Conservation (phyloP, 192 early-diverging fungal genomes). For the Funneliformis mosseae region DNA sequence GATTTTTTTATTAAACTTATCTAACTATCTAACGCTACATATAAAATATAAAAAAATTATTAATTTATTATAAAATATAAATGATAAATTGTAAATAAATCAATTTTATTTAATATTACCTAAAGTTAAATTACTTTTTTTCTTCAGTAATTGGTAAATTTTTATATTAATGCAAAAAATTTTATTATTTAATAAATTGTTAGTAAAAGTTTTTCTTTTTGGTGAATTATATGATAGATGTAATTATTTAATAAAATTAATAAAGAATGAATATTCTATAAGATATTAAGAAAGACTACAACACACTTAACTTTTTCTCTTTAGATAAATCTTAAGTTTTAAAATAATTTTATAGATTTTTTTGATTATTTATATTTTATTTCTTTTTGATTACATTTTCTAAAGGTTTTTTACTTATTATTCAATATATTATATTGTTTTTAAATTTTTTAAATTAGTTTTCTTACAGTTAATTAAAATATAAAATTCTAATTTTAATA, state of each 20-base stretch:
- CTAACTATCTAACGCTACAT: not conserved
- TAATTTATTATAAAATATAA: not conserved
- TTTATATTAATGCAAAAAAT: not conserved
- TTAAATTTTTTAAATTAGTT: not conserved
- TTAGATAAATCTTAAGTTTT: no score
- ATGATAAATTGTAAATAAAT: not conserved
- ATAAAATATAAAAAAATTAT: not conserved
- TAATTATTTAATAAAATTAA: not conserved
- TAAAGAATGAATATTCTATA: not conserved
- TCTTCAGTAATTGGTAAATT: not conserved
- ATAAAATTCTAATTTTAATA: not conserved
- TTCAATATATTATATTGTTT: not conserved
- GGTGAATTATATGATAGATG: not conserved
- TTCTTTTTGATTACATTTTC: no score
- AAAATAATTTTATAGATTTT: no score
- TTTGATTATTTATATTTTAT: no score
- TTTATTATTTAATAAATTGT: not conserved
- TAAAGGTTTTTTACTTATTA: not conserved
- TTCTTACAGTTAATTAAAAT: not conserved
- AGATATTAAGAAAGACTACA: not conserved
- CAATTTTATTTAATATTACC: not conserved
- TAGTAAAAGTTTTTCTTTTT: not conserved
- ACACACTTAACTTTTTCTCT: not conserved
- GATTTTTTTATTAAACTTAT: not conserved
- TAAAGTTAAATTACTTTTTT: conserved; percentile 1